Evolutionary conservation across 2,329 filamentous ascomycete genomes (phyloP).

Genomic region (Zelopaecilomyces penicillatus): DNA sequence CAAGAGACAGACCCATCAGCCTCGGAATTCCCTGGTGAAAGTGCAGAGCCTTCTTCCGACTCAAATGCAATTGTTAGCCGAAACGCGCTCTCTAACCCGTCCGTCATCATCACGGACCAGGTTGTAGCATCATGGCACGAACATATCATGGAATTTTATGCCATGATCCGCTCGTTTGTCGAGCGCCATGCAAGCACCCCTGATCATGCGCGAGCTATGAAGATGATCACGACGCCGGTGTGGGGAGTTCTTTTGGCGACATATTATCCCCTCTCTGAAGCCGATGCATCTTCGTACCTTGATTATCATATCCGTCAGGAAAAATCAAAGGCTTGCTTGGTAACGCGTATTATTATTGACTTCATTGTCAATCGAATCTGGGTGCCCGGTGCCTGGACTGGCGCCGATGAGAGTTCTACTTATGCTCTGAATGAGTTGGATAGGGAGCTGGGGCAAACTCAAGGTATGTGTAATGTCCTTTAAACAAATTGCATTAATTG

Average conservation of each 20-base stretch:
- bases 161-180: conserved; percentile 27
- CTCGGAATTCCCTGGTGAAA: too few relatives aligned
- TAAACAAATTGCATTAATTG: not conserved
- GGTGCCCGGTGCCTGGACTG: conserved; percentile 31
- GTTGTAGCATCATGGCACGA: conserved; percentile 26
- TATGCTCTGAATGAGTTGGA: conserved; percentile 27
- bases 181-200: conserved; percentile 25
- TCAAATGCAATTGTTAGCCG: conserved; percentile 12
- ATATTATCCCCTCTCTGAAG: conserved; percentile 29
- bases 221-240: conserved; percentile 21
- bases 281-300: conserved; percentile 32
- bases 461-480: conserved; percentile 17
- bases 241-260: conserved; percentile 30
- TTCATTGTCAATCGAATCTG: conserved; percentile 34
- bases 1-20: too few relatives aligned
- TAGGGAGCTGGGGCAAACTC: conserved; percentile 26
- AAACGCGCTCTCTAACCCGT: conserved; percentile 15
- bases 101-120: conserved; percentile 28
- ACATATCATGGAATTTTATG: conserved; percentile 29
- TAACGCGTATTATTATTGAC: conserved; percentile 34
- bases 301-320: conserved; percentile 31
- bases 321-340: conserved; percentile 33
- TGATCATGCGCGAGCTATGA: conserved; percentile 18
- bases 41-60: not conserved
- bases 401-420: conserved; percentile 26